A percentile compares a stretch with the other conserved stretches of the same genome.
Conservation (phyloP, 345 rosid genomes). For the Salix brachista region DNA sequence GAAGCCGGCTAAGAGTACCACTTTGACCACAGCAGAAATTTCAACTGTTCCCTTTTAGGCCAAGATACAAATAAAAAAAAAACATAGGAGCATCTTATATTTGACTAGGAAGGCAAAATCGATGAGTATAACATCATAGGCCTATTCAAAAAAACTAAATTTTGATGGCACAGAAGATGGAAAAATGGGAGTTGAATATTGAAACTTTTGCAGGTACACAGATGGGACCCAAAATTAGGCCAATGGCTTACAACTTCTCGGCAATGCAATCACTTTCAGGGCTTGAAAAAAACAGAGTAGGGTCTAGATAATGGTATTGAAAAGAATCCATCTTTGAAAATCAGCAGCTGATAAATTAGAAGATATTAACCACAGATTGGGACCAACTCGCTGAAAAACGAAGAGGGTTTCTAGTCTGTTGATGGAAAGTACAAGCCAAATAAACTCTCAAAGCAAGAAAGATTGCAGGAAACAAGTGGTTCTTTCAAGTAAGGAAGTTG, state of each 20-base stretch:
- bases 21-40: conserved; percentile 12
- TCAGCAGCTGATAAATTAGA: conserved; percentile 7
- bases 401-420: conserved; percentile 3
- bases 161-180: neutral
- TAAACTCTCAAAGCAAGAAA: neutral
- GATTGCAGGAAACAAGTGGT: neutral
- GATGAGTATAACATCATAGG: conserved; percentile 3
- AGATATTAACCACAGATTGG: neutral
- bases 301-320: conserved; percentile 6
- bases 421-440: neutral
- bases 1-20: conserved; percentile 15
- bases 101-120: conserved; percentile 36
- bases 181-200: conserved; percentile 9
- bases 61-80: conserved; percentile 22
- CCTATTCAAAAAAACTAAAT: conserved; percentile 1
- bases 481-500: neutral
- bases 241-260: neutral
- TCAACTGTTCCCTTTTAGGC: conserved; percentile 20
- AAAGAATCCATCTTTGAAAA: neutral
- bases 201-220: conserved; percentile 14
- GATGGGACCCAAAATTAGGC: conserved; percentile 39
- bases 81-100: conserved; percentile 20
- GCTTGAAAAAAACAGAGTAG: neutral
- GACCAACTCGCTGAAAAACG: conserved; percentile 7
- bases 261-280: conserved; percentile 27